Conservation (phyloP, 306 rosid species). For the Vachellia pachyceras region DNA sequence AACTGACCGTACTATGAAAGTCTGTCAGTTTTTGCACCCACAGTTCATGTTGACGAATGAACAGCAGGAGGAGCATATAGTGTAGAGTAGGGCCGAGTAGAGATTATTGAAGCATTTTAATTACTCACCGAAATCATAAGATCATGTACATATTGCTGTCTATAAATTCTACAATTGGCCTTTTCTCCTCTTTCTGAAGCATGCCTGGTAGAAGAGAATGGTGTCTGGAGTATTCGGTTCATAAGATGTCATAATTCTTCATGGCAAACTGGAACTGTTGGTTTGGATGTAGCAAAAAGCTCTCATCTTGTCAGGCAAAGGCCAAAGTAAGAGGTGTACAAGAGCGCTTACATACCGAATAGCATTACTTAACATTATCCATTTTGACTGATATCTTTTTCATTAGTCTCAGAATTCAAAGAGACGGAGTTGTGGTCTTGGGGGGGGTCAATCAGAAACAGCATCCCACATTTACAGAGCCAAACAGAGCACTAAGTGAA, state of each 20-base stretch:
- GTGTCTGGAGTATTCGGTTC: slow-evolving; percentile 17
- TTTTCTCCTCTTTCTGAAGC: neutral
- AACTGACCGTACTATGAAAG: slow-evolving; percentile 22
- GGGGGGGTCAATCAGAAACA: slow-evolving; percentile 56
- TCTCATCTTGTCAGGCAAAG: slow-evolving; percentile 42
- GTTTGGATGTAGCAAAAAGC: slow-evolving; percentile 58
- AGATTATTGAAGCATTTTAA: slow-evolving; percentile 2
- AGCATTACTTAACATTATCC: neutral
- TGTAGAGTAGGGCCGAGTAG: neutral
- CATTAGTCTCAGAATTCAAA: slow-evolving; percentile 50
- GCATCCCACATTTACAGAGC: slow-evolving; percentile 54
- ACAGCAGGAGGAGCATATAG: slow-evolving; percentile 16
- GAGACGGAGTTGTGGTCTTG: slow-evolving; percentile 65
- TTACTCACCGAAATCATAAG: neutral
- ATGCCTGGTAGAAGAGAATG: neutral
- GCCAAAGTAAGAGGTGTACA: slow-evolving; percentile 39
- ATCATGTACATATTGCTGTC: neutral
- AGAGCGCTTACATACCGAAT: neutral
- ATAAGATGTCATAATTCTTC: slow-evolving; percentile 4
- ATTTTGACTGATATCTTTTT: slow-evolving; percentile 20
- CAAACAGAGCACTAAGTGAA: slow-evolving; percentile 56
- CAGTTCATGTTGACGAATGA: slow-evolving; percentile 18
- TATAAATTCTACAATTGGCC: neutral
- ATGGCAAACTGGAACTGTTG: slow-evolving; percentile 61
- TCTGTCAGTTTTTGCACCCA: neutral